These are phyloP conservation scores for Fagopyrum esculentum DNA, from an alignment of 148 eudicot species.

Conservation along the genomic window DNA sequence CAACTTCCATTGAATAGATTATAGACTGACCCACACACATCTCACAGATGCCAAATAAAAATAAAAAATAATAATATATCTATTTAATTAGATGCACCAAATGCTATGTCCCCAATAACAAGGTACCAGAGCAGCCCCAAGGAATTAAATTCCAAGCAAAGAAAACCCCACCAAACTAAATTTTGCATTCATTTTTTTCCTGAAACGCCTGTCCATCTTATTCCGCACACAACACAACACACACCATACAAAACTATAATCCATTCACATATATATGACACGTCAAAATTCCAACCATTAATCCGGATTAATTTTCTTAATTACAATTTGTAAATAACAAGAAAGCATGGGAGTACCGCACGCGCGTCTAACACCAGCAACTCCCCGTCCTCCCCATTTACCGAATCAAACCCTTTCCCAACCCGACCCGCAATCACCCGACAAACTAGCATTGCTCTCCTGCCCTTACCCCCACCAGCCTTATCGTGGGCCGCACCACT, in stretches of 20 bases:
- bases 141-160: not conserved
- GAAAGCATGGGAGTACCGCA: conserved; percentile 90
- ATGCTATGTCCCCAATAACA: conserved; percentile 1
- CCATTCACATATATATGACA: not conserved
- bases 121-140: not conserved
- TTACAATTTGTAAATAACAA: conserved; percentile 77
- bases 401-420: conserved; percentile 43
- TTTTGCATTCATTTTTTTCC: not conserved
- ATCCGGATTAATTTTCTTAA: not conserved
- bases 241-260: not conserved
- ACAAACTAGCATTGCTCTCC: conserved; percentile 76
- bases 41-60: not conserved
- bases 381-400: conserved; percentile 60
- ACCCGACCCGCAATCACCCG: conserved; percentile 96
- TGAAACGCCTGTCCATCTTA: not conserved
- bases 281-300: not conserved
- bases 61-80: no score
- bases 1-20: not conserved
- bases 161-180: not conserved
- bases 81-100: not conserved
- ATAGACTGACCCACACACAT: not conserved
- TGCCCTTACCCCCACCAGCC: conserved; percentile 65
- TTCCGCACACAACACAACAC: not conserved
- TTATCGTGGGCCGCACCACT: conserved; percentile 79
- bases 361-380: conserved; percentile 79